Conservation (phyloP, 768 basidiomycete species). For the Glaciozyma martinii region DNA sequence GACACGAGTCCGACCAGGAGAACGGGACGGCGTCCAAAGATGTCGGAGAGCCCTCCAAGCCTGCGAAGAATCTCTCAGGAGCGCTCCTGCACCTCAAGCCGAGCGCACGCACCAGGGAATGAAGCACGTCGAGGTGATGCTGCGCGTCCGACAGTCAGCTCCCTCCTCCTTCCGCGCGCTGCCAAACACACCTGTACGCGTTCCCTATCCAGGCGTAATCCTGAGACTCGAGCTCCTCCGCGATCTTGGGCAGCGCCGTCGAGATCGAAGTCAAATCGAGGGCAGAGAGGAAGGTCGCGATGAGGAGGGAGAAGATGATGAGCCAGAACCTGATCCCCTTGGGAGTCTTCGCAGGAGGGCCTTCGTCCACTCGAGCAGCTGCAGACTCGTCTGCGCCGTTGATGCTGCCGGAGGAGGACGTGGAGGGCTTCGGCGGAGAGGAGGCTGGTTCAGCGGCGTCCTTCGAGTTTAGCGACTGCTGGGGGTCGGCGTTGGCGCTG, state of each 20-base stretch:
- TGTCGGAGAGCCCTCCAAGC: conserved; percentile 42
- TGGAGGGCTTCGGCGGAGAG: too few relatives aligned
- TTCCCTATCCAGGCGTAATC: conserved; percentile 3
- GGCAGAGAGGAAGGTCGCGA: conserved; percentile 4
- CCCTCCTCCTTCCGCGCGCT: background rate
- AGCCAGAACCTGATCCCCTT: background rate
- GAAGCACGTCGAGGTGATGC: background rate
- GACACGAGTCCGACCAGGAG: background rate
- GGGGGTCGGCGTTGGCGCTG: too few relatives aligned
- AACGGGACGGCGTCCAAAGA: conserved; percentile 37
- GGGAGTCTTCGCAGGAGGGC: too few relatives aligned
- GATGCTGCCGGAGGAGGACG: too few relatives aligned
- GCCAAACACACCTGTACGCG: background rate
- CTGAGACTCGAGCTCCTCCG: background rate
- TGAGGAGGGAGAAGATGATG: background rate
- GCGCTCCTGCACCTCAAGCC: too few relatives aligned
- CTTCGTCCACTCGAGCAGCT: too few relatives aligned
- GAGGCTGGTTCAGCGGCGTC: too few relatives aligned
- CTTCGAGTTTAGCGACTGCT: too few relatives aligned
- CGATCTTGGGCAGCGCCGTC: background rate
- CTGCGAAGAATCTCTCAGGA: too few relatives aligned
- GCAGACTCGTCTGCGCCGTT: too few relatives aligned
- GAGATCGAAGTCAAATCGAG: background rate
- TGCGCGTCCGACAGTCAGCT: background rate
- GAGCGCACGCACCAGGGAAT: background rate